A percentile compares a stretch with the other conserved stretches of the same genome.
These are phyloP conservation scores for Emmonsia crescens DNA, from an alignment of 2,329 filamentous ascomycete genomes.

Conservation along the genomic window DNA sequence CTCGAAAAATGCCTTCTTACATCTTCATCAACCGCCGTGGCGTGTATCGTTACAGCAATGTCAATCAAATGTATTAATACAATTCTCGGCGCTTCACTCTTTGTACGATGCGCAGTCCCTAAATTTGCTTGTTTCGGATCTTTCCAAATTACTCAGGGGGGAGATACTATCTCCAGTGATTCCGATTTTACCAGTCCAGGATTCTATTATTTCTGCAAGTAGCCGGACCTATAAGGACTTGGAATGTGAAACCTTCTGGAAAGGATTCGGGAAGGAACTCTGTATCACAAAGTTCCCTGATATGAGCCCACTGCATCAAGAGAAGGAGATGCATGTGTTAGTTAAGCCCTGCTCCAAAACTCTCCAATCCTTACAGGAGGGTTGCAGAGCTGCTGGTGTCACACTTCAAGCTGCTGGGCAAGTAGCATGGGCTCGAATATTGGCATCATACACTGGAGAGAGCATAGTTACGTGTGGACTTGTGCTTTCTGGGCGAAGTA, in stretches of 20 bases:
- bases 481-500: constrained; percentile 62
- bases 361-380: constrained; percentile 41
- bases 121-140: constrained; percentile 50
- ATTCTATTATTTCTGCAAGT: constrained; percentile 34
- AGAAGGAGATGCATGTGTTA: constrained; percentile 24
- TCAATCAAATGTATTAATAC: constrained; percentile 22
- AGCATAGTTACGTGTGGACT: constrained; percentile 63
- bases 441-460: constrained; percentile 70
- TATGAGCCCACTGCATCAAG: constrained; percentile 49
- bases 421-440: constrained; percentile 63
- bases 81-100: constrained; percentile 61
- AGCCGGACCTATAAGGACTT: constrained; percentile 16
- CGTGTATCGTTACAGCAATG: constrained; percentile 40
- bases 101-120: constrained; percentile 77
- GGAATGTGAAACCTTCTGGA: constrained; percentile 51
- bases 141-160: constrained; percentile 36
- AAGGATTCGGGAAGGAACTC: constrained; percentile 39
- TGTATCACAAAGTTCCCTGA: constrained; percentile 64
- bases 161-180: constrained; percentile 14
- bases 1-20: constrained; percentile 25
- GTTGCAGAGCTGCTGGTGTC: constrained; percentile 49
- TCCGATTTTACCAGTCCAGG: constrained; percentile 35
- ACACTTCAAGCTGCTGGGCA: constrained; percentile 67
- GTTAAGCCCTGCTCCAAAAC: constrained; percentile 31
- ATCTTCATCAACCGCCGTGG: constrained; percentile 54